A percentile compares a stretch with the other conserved stretches of the same genome.
These are phyloP conservation scores for Pseudocercospora eumusae DNA, from an alignment of 2,329 filamentous ascomycete genomes.

Conservation along the genomic window DNA sequence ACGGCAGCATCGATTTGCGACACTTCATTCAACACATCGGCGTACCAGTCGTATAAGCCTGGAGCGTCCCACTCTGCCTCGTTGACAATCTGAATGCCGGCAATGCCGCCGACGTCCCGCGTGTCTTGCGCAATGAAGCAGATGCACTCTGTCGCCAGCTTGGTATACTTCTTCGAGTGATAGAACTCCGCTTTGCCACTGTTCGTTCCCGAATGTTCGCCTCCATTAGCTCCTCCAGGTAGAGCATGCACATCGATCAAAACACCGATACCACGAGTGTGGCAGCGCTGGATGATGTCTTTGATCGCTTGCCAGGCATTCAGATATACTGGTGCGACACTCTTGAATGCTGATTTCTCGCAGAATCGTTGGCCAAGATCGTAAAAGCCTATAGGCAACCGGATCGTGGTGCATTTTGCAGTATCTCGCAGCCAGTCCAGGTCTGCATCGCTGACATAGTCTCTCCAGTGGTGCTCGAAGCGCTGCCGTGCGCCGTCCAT, in stretches of 20 bases:
- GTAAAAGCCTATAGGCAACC: slow-evolving; percentile 63
- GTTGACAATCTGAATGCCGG: slow-evolving; percentile 61
- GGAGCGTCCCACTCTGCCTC: slow-evolving; percentile 55
- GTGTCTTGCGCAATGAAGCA: slow-evolving; percentile 55
- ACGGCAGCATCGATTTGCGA: slow-evolving; percentile 52
- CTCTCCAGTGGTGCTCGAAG: slow-evolving; percentile 58
- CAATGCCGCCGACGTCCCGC: slow-evolving; percentile 47
- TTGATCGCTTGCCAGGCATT: slow-evolving; percentile 57
- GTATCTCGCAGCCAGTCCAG: slow-evolving; percentile 55
- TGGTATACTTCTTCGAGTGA: slow-evolving; percentile 47
- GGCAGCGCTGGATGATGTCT: slow-evolving; percentile 49
- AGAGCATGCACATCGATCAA: slow-evolving; percentile 62
- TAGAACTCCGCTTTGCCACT: slow-evolving; percentile 56
- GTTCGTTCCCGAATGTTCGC: slow-evolving; percentile 59
- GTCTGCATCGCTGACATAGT: slow-evolving; percentile 54
- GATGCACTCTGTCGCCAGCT: slow-evolving; percentile 51
- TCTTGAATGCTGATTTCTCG: slow-evolving; percentile 55
- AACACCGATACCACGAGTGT: slow-evolving; percentile 54
- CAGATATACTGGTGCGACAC: slow-evolving; percentile 52
- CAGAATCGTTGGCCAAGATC: slow-evolving; percentile 56
- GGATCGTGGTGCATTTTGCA: slow-evolving; percentile 58
- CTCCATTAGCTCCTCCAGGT: slow-evolving; percentile 59
- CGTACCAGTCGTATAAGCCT: slow-evolving; percentile 60
- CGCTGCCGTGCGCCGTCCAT: slow-evolving; percentile 51
- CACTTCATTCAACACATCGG: slow-evolving; percentile 51